A percentile compares a stretch with the other conserved stretches of the same genome.
phyloP scores from a whole-genome alignment of 768 basidiomycete species.

The Crepidotus variabilis region DNA sequence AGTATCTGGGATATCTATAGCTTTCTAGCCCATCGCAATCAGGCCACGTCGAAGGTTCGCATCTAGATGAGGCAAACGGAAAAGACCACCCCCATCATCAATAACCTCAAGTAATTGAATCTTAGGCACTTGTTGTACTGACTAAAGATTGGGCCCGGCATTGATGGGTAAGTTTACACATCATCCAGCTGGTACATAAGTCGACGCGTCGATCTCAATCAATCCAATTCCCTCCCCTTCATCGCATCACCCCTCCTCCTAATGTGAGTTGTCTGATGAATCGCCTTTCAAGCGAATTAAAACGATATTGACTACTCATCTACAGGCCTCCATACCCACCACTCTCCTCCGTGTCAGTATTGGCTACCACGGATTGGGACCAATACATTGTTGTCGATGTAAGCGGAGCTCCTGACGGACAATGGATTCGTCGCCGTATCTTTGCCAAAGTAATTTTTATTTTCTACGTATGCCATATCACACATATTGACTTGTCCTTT shows the following conservation, averaged over 20 bases:
- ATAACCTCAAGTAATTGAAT: too few relatives aligned
- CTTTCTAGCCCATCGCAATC: too few relatives aligned
- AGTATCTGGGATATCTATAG: too few relatives aligned
- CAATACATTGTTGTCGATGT: slow-evolving; percentile 47
- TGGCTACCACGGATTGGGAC: slow-evolving; percentile 40
- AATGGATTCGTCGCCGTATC: slow-evolving; percentile 41
- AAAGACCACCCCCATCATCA: too few relatives aligned
- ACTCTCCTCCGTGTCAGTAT: too few relatives aligned
- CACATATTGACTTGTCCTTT: neutral
- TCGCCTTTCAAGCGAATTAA: too few relatives aligned
- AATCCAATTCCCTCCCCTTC: too few relatives aligned
- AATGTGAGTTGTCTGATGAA: neutral
- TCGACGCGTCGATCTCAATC: neutral
- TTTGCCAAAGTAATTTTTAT: slow-evolving; percentile 35
- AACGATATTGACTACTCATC: too few relatives aligned
- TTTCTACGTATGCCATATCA: neutral
- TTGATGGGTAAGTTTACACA: slow-evolving; percentile 5
- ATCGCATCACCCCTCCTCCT: neutral
- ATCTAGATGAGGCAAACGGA: too few relatives aligned
- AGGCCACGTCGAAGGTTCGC: too few relatives aligned
- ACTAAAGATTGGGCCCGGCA: neutral
- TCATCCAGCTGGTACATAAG: neutral
- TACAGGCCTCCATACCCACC: too few relatives aligned
- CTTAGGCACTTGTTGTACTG: too few relatives aligned
- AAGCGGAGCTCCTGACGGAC: slow-evolving; percentile 41